Base-by-base conservation (phyloP, 805 yeast genomes). In the baker's yeast (Saccharomyces cerevisiae) region DNA sequence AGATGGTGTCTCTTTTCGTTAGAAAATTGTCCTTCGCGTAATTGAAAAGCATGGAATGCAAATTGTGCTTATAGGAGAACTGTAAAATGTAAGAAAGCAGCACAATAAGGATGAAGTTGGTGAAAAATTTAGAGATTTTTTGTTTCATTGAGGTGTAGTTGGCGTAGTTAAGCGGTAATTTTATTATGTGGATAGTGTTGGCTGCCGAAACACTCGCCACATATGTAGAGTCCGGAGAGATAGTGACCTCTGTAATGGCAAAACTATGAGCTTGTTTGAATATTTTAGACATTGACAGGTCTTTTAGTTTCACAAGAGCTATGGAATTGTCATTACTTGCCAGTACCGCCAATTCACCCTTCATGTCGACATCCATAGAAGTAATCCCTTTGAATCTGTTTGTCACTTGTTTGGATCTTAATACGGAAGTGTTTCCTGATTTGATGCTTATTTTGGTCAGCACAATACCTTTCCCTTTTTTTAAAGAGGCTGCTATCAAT, bases 151-250 rank as follows among this genome's bases (percentile, higher is more conserved):
- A 59, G 27, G 59, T 55, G 11, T 80, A 73, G 6, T 29, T 46
- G 0, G 78, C 70, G 56, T 74, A 76, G 21, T 75, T 76, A 21
- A 68, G 71, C 4, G 94, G 91, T 14, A 89, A 68, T 55, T 73
- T 75, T 55, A 83, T 70, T n/a, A 88, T 80, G 59, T 78, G 82
- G 24, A 89, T 79, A 0, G 88, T 77, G 57, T 85, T 85, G 2
- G 95, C 87, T 1, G 92, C 96, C 41, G 92, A 84, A 0, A 82
- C 85, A 26, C 89, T 79, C 1, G 88, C 92, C 51, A 89, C 70
- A 54, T 76, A 77, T 47, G 78, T 72, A 8, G 91, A 89, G 64
- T 81, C 76, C 11, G 85, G 83, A 4, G 89, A 84, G 55, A 88
- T 82, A 3, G 81, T 73, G 6, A 88, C 81, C 48, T 80, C 77